Conservation (phyloP, 2,329 filamentous ascomycete species). For the Claviceps arundinis region DNA sequence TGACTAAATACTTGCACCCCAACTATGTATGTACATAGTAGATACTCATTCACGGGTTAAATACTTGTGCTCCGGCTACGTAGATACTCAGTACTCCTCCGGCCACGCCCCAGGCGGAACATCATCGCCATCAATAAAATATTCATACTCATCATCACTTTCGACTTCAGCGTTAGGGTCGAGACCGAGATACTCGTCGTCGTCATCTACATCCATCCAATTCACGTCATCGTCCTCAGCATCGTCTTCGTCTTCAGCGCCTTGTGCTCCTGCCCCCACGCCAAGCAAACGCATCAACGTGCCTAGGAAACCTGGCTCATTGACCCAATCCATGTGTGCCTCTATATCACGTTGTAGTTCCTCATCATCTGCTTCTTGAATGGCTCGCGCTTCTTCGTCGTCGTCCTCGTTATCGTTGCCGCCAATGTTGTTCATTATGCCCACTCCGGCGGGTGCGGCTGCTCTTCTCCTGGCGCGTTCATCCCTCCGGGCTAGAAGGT, state of each 20-base stretch:
- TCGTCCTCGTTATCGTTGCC: conserved; percentile 10
- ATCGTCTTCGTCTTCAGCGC: conserved; percentile 4
- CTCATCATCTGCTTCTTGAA: conserved; percentile 16
- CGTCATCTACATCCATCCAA: conserved; percentile 3
- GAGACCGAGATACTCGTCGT: conserved; percentile 1
- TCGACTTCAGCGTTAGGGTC: conserved; percentile 7
- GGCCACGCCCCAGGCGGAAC: conserved; percentile 23
- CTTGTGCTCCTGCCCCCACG: conserved; percentile 2
- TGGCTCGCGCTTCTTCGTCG: conserved; percentile 14
- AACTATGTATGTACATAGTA: too few relatives aligned
- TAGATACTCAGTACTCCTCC: conserved; percentile 9
- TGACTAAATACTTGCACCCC: too few relatives aligned
- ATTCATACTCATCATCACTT: conserved; percentile 1
- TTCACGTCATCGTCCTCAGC: conserved; percentile 5
- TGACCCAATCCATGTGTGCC: conserved; percentile 13
- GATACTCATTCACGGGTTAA: too few relatives aligned
- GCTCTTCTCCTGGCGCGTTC: conserved; percentile 6
- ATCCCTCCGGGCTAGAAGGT: conserved; percentile 11
- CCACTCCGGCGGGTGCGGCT: not conserved
- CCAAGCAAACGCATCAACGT: conserved; percentile 16
- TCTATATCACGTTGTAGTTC: conserved; percentile 20
- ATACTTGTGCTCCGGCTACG: too few relatives aligned
- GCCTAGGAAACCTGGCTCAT: conserved; percentile 15
- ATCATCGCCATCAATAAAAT: conserved; percentile 4
- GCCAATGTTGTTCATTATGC: conserved; percentile 1